Evolutionary conservation across 1,284 basidiomycete genomes (phyloP).

Genomic region (Heterobasidion irregulare): DNA sequence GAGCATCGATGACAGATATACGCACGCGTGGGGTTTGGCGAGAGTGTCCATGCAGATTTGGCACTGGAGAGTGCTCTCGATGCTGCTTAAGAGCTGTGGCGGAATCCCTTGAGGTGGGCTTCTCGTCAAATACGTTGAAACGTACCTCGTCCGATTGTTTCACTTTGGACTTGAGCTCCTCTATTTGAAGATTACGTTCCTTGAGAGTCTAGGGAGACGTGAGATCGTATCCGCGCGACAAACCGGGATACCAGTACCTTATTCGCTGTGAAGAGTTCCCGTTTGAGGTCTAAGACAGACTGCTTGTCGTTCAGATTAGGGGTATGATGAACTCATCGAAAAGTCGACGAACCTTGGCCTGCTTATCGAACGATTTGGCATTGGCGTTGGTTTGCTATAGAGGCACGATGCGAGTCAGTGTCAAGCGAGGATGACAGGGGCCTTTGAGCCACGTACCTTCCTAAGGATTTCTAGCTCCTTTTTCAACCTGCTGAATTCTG

Average conservation of each 20-base stretch:
- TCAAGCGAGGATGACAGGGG: background rate
- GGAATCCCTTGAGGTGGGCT: constrained; percentile 2
- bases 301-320: constrained; percentile 13
- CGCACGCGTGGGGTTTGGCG: constrained; percentile 56
- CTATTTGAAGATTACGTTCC: constrained; percentile 38
- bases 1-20: constrained; percentile 7
- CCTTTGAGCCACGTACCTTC: constrained; percentile 33
- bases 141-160: constrained; percentile 49
- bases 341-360: constrained; percentile 38
- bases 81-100: constrained; percentile 37
- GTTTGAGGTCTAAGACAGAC: constrained; percentile 41
- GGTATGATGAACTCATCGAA: background rate
- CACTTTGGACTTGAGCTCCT: constrained; percentile 35
- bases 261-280: constrained; percentile 26
- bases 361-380: constrained; percentile 47
- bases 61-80: constrained; percentile 56
- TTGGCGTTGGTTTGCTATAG: constrained; percentile 31
- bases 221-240: constrained; percentile 3
- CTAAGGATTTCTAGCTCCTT: constrained; percentile 35
- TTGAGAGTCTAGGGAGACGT: constrained; percentile 32
- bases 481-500: constrained; percentile 33
- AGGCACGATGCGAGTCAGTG: constrained; percentile 19
- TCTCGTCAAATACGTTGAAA: background rate
- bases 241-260: constrained; percentile 18
- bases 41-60: constrained; percentile 70